Base-by-base conservation (phyloP, 2,329 filamentous ascomycete species). In the Cladophialophora immunda region DNA sequence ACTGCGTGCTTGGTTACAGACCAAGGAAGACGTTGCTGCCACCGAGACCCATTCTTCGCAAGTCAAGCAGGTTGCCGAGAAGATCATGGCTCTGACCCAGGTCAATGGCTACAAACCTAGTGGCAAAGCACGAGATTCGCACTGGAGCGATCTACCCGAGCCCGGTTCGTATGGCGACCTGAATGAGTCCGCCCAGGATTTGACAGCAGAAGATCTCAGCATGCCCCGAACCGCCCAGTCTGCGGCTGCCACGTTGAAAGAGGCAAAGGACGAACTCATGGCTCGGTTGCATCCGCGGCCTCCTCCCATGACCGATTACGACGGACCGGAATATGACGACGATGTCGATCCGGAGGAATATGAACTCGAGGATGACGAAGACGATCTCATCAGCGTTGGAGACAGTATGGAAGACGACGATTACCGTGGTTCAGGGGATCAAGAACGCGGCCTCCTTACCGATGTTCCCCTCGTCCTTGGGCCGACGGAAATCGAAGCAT, bases 381-480 rank as follows among this genome's bases (percentile, higher is more conserved):
- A 82, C 65, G 80, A 80, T 52, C 77, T 74, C 65, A 82, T 79
- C 68, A 78, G 76, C 25, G 77, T 78, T 58, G 81, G 77, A 0
- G 81, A 82, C 25, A 81, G 79, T 65, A 77, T 81, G 30, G 81
- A 80, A 15, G 83, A 84, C 15, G 84, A 86, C 57, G 82, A 84
- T 66, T 81, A 82, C 56, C 79, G 81, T n/a, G 79, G 82, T 11
- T 80, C 82, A 22, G 80, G 82, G 11, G 82, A 85, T 69, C 81
- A 85, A 68, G 81, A 85, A 75, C 91, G 92, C 19, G 94, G 94
- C 13, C 82, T 98, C 15, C 82, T 98, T 63, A 97, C 94, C 0
- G 94, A 98, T 77, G 93, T 98, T 13, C 94, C 94, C 32, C 91
- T 98, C 71, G 97, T 97, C 41, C 84, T 98, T 32, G 94, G 96